Evolutionary conservation across 169 alveolate genomes (phyloP).

Genomic region (Eimeria maxima): DNA sequence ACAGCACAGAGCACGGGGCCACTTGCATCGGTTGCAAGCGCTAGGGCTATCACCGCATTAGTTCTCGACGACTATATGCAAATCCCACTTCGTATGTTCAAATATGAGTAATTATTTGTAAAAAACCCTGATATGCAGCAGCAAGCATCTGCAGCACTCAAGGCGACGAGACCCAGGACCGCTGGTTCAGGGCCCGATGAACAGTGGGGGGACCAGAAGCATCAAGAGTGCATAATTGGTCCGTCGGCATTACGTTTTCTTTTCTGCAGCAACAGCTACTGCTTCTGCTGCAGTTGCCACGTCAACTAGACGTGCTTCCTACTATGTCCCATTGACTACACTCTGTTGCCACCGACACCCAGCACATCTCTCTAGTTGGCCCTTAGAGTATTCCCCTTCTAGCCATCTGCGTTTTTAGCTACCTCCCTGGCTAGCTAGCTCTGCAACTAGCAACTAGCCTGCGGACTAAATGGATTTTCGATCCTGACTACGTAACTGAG

Average conservation of each 20-base stretch:
- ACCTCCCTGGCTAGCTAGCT: neutral
- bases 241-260: neutral
- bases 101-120: neutral
- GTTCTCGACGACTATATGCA: neutral
- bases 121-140: neutral
- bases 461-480: too few species aligned
- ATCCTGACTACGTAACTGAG: neutral
- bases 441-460: neutral
- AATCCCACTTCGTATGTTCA: neutral
- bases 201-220: neutral
- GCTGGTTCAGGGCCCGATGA: neutral
- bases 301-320: neutral
- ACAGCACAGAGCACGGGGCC: slow-evolving; percentile 24
- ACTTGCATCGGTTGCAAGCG: neutral
- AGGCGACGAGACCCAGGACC: neutral
- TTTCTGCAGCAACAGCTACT: neutral
- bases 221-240: neutral
- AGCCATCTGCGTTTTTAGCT: neutral
- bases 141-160: neutral
- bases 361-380: neutral
- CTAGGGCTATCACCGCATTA: neutral
- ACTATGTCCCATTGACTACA: neutral
- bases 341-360: neutral
- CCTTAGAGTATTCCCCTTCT: neutral
- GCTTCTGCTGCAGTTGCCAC: neutral